These are phyloP conservation scores for Rhodomyrtus psidioides DNA, from an alignment of 441 rosid species.

Conservation along the genomic window DNA sequence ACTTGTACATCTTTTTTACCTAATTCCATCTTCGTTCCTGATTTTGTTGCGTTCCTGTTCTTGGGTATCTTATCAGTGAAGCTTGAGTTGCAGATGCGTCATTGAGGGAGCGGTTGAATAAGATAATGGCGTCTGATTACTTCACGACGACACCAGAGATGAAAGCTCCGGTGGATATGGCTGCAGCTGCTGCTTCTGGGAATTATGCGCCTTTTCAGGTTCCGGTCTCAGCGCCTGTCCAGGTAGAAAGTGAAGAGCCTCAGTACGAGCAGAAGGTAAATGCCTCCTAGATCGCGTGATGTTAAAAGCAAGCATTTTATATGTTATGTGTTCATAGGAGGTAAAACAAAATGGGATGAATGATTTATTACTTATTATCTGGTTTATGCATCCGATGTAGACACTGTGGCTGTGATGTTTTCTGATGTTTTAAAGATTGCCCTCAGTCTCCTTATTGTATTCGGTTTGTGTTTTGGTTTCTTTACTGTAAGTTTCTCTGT, in stretches of 20 bases:
- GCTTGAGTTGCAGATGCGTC: slow-evolving; percentile 36
- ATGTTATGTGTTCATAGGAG: not conserved
- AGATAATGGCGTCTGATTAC: slow-evolving; percentile 80
- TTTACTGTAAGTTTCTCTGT: not conserved
- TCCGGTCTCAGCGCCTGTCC: slow-evolving; percentile 28
- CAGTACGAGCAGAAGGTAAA: slow-evolving; percentile 40
- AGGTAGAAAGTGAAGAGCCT: slow-evolving; percentile 21
- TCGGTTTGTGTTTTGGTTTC: not conserved
- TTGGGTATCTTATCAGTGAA: not conserved
- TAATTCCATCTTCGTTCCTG: not conserved
- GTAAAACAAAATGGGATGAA: not conserved
- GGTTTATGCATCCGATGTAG: not conserved
- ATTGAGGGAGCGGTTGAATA: slow-evolving; percentile 60
- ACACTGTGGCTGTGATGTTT: not conserved
- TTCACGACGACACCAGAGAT: slow-evolving; percentile 71
- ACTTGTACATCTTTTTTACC: slow-evolving; percentile 39
- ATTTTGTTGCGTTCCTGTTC: not conserved
- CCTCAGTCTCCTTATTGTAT: not conserved
- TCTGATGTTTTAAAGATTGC: not conserved
- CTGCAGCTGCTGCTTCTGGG: slow-evolving; percentile 43
- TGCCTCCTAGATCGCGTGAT: not conserved
- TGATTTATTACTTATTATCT: not conserved
- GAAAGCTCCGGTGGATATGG: slow-evolving; percentile 69
- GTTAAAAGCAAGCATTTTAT: not conserved
- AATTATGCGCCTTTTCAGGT: slow-evolving; percentile 55